These are phyloP conservation scores for Neoarthrinium moseri DNA, from an alignment of 2,329 filamentous ascomycete genomes.

Conservation along the genomic window DNA sequence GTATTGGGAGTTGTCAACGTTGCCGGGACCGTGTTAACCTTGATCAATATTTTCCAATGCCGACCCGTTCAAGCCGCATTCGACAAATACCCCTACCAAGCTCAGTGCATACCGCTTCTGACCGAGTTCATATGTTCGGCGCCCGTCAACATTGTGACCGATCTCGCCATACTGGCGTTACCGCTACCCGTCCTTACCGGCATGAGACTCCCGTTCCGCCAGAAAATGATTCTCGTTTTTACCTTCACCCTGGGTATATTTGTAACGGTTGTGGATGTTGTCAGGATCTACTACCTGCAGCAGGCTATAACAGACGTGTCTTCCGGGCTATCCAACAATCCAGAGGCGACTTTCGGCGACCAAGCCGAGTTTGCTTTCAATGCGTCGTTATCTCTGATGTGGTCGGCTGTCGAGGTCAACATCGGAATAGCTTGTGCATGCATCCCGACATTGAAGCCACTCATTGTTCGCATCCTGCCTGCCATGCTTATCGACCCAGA, in stretches of 20 bases:
- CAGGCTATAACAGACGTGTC: slow-evolving; percentile 56
- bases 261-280: slow-evolving; percentile 82
- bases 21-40: slow-evolving; percentile 74
- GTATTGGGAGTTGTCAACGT: slow-evolving; percentile 77
- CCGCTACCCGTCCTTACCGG: slow-evolving; percentile 85
- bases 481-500: slow-evolving; percentile 54
- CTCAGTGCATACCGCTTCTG: slow-evolving; percentile 54
- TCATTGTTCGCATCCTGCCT: slow-evolving; percentile 67
- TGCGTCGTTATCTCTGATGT: slow-evolving; percentile 84
- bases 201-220: slow-evolving; percentile 79
- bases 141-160: slow-evolving; percentile 88
- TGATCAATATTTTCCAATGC: slow-evolving; percentile 89
- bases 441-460: slow-evolving; percentile 86
- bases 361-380: slow-evolving; percentile 65
- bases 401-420: slow-evolving; percentile 90
- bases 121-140: slow-evolving; percentile 72
- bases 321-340: slow-evolving; percentile 32
- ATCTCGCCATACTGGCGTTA: slow-evolving; percentile 81
- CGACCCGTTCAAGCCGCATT: slow-evolving; percentile 71
- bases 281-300: slow-evolving; percentile 88
- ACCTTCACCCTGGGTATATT: slow-evolving; percentile 88
- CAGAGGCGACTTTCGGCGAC: slow-evolving; percentile 47
- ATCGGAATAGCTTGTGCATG: slow-evolving; percentile 87
- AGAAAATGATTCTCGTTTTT: slow-evolving; percentile 83
- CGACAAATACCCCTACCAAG: slow-evolving; percentile 32